phyloP scores from a whole-genome alignment of 345 rosid species.

The Camelina sativa region DNA sequence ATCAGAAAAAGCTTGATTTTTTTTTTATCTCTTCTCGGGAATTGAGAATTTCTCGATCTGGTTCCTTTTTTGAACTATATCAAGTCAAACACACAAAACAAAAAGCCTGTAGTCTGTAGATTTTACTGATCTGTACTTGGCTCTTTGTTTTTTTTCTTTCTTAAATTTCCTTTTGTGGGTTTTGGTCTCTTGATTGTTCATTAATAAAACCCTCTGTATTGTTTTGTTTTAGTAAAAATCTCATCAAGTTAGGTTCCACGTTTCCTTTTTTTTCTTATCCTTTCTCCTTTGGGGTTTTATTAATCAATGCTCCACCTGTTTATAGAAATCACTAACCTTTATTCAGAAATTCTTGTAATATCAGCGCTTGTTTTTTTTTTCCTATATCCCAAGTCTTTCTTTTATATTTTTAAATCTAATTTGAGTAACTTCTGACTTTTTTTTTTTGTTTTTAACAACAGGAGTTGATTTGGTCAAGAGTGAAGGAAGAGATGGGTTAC shows the following conservation, averaged over 20 bases:
- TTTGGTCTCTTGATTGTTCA: constrained; percentile 12
- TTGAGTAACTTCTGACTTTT: background rate
- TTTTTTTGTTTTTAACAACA: background rate
- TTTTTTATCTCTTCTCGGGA: background rate
- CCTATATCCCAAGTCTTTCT: background rate
- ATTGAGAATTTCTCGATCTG: background rate
- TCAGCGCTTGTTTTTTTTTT: too few species aligned
- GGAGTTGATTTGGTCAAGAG: constrained; percentile 24
- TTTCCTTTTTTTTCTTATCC: constrained; percentile 5
- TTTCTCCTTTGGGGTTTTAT: constrained; percentile 5
- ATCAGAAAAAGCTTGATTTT: background rate
- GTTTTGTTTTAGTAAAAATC: constrained; percentile 31
- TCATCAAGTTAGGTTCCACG: constrained; percentile 19
- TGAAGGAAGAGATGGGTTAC: constrained; percentile 71
- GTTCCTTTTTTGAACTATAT: constrained; percentile 13
- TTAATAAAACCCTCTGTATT: background rate
- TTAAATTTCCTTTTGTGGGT: constrained; percentile 7
- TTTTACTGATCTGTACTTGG: constrained; percentile 32
- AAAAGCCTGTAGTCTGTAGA: background rate
- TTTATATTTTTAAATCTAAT: constrained; percentile 7
- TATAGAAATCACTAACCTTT: constrained; percentile 18
- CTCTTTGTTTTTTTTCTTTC: background rate
- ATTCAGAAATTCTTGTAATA: background rate
- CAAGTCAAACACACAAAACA: background rate
- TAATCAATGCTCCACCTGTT: background rate